phyloP scores from a whole-genome alignment of 495 filamentous ascomycete species.

The Delitschia confertaspora region DNA sequence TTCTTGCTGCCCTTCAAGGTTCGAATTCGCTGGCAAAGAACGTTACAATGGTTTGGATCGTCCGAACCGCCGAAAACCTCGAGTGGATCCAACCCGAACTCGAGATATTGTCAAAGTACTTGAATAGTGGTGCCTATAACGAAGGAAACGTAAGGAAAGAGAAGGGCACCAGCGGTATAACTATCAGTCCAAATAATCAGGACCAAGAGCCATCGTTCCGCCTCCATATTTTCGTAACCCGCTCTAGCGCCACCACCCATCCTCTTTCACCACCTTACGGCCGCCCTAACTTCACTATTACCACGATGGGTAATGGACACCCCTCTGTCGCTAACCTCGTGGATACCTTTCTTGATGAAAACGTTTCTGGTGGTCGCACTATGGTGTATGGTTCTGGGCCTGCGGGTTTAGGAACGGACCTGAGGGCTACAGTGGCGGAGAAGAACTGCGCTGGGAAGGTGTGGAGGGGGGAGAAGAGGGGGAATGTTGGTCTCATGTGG shows the following conservation, averaged over 20 bases:
- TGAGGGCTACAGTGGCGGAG: conserved; percentile 47
- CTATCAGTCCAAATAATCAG: no score
- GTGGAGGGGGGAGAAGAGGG: conserved; percentile 40
- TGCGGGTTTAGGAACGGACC: conserved; percentile 47
- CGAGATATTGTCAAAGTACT: conserved; percentile 31
- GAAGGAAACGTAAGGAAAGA: background rate
- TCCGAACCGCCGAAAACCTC: conserved; percentile 45
- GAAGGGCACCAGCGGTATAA: conserved; percentile 36
- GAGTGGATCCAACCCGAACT: conserved; percentile 51
- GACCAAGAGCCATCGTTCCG: conserved; percentile 34
- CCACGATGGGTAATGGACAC: conserved; percentile 16
- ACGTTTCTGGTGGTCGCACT: conserved; percentile 39
- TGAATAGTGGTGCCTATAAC: background rate
- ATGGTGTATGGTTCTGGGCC: conserved; percentile 56
- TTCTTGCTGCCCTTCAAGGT: conserved; percentile 38
- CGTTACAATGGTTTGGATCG: conserved; percentile 54
- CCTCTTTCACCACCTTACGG: background rate
- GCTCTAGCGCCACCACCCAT: conserved; percentile 31
- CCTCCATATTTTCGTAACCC: conserved; percentile 51
- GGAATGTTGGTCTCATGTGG: conserved; percentile 48
- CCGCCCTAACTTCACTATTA: conserved; percentile 9
- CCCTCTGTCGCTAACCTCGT: conserved; percentile 31
- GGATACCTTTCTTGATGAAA: conserved; percentile 28
- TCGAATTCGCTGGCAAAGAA: conserved; percentile 27
- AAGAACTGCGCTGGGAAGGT: conserved; percentile 5